Evolutionary conservation across 345 rosid genomes (phyloP).

Genomic region (Jatropha curcas): DNA sequence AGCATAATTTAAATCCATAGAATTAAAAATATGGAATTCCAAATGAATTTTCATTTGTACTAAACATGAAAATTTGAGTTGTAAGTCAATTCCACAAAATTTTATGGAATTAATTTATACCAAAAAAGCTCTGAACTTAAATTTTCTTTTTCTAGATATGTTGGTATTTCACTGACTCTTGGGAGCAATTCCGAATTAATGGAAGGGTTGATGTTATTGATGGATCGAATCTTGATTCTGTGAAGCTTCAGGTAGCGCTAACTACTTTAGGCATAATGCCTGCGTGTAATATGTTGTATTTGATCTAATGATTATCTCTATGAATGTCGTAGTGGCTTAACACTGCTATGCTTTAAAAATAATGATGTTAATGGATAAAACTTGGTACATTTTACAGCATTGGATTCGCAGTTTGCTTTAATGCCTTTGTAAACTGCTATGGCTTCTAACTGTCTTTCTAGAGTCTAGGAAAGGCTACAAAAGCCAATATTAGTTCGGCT

Average conservation of each 20-base stretch:
- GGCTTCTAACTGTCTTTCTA: not conserved
- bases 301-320: not conserved
- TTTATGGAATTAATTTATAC: too few species aligned
- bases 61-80: too few species aligned
- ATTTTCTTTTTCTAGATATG: constrained; percentile 47
- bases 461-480: not conserved
- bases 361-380: not conserved
- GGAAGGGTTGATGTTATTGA: constrained; percentile 77
- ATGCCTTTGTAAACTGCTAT: not conserved
- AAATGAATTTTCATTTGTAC: too few species aligned
- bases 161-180: constrained; percentile 85
- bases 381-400: not conserved
- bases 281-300: not conserved
- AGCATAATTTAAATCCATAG: too few species aligned
- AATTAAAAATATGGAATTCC: too few species aligned
- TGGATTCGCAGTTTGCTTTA: not conserved
- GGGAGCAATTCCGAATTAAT: constrained; percentile 90
- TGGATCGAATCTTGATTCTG: constrained; percentile 55
- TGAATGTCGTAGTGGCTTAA: not conserved
- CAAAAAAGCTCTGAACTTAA: not conserved
- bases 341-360: not conserved
- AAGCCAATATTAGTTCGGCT: not conserved
- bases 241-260: constrained; percentile 59
- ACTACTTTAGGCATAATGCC: not conserved
- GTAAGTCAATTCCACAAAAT: too few species aligned